Conservation (phyloP, 2,329 filamentous ascomycete genomes). For the Amesomyces nigricolor region DNA sequence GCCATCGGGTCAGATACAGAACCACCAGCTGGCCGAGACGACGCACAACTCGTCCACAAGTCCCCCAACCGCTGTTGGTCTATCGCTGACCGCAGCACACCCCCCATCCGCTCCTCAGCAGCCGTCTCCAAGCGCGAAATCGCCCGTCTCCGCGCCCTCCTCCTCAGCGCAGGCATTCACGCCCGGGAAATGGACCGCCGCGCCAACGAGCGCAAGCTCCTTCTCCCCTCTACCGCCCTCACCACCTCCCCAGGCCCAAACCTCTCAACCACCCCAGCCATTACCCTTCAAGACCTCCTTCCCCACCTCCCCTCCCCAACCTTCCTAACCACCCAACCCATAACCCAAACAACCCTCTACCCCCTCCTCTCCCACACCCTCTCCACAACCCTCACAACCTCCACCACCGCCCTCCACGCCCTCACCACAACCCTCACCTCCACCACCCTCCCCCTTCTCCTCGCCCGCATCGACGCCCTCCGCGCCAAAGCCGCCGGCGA, state of each 20-base stretch:
- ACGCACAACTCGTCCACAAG: slow-evolving; percentile 24
- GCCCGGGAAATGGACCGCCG: slow-evolving; percentile 72
- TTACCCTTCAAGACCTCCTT: slow-evolving; percentile 35
- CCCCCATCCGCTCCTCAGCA: slow-evolving; percentile 29
- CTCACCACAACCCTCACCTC: slow-evolving; percentile 55
- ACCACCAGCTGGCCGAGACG: slow-evolving; percentile 30
- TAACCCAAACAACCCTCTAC: slow-evolving; percentile 43
- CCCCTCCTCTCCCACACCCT: slow-evolving; percentile 49
- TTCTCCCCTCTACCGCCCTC: slow-evolving; percentile 28
- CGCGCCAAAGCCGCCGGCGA: slow-evolving; percentile 46
- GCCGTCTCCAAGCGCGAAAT: slow-evolving; percentile 66
- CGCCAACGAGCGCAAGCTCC: slow-evolving; percentile 45
- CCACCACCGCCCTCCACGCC: slow-evolving; percentile 50
- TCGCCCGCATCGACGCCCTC: slow-evolving; percentile 42
- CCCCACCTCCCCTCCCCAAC: slow-evolving; percentile 32
- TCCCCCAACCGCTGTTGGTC: slow-evolving; percentile 43
- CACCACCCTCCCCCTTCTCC: slow-evolving; percentile 50
- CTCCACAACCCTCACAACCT: slow-evolving; percentile 41
- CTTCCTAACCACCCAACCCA: slow-evolving; percentile 30
- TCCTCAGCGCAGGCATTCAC: slow-evolving; percentile 83
- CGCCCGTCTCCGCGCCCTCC: slow-evolving; percentile 67
- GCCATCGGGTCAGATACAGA: slow-evolving; percentile 39
- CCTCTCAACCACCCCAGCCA: slow-evolving; percentile 35
- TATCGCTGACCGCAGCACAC: slow-evolving; percentile 40
- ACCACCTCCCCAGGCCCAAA: not conserved